phyloP scores from a whole-genome alignment of 1,284 basidiomycete genomes.

The Ustilago nuda region DNA sequence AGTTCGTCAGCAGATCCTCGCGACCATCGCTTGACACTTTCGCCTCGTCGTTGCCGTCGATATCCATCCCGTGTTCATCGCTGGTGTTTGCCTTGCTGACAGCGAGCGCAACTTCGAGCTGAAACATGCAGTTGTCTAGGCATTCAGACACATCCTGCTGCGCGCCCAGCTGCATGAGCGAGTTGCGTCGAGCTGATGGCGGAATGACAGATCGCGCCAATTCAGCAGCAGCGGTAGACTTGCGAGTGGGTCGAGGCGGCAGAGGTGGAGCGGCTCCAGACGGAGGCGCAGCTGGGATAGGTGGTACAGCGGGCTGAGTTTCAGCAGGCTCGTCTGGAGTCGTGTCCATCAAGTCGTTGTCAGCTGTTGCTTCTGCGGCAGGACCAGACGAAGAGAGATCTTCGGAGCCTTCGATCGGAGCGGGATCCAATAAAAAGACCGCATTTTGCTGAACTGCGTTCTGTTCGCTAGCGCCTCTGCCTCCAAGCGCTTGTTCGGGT shows the following conservation, averaged over 20 bases:
- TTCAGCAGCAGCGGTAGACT: slow-evolving; percentile 9
- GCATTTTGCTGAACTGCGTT: neutral
- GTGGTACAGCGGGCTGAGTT: neutral
- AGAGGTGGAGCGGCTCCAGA: slow-evolving; percentile 19
- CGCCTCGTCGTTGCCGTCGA: slow-evolving; percentile 19
- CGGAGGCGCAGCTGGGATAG: neutral
- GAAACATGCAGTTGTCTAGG: slow-evolving; percentile 98
- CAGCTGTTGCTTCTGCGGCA: neutral
- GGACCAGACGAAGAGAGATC: neutral
- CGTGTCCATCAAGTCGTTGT: slow-evolving; percentile 27
- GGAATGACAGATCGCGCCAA: slow-evolving; percentile 19
- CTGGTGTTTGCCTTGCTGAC: slow-evolving; percentile 56
- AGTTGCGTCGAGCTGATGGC: slow-evolving; percentile 44
- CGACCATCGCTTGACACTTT: neutral
- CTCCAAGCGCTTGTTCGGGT: slow-evolving; percentile 2
- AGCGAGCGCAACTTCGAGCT: slow-evolving; percentile 91
- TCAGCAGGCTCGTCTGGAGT: slow-evolving; percentile 15
- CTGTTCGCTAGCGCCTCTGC: neutral
- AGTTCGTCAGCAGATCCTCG: slow-evolving; percentile 43
- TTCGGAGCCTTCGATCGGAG: neutral
- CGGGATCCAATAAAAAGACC: slow-evolving; percentile 12
- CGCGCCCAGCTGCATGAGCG: slow-evolving; percentile 75
- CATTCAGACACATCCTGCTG: slow-evolving; percentile 99
- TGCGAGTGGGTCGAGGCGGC: slow-evolving; percentile 28
- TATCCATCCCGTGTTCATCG: slow-evolving; percentile 28